Evolutionary conservation across 2,329 filamentous ascomycete genomes (phyloP), one percentile per base, ranked within the genome.

Genomic region (Corniculantispora saksenae): DNA sequence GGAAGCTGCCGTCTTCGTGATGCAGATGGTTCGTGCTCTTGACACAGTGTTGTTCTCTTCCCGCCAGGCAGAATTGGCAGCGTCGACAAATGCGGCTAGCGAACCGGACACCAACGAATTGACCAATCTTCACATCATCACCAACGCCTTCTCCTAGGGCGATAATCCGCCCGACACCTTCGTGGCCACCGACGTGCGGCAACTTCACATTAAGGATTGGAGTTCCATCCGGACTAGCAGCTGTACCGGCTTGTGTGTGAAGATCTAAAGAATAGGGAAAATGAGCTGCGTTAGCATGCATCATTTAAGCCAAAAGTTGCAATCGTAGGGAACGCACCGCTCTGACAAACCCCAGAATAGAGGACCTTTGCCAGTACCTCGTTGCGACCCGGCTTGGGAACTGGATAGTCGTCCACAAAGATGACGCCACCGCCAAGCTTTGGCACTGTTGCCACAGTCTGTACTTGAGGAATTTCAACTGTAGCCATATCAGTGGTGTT

Each of bases 21-120:
- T 69, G 67, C 21, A 69, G 45, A 21, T 69, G 67, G n/a, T 67
- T 68, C 3, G 64, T 66, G 61, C 66, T 65, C 62, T 68, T 69
- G 17, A 61, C 27, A 32, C 67, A 69, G 45, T 69, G 38, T 23
- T 68, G 67, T 27, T 69, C 68, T 47, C 47, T 64, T 3, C 66
- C 68, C n/a, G 66, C 63, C 7, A 69, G 61, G 13, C 64, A 67
- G 43, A 61, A 68, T 23, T 67, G 60, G 62, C 66, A 68, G 1
- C 61, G 60, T 3, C 60, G 47, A 47, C 66, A 69, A 23, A 69
- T 54, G 13, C 63, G 61, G 23, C 63, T 66, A 3, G 55, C 61
- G 40, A 67, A 67, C 7, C 64, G 62, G 13, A 69, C 61, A 35
- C 65, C 68, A 8, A 68, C 64, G 53, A 63, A 67, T 12, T 29